Percentiles rank a stretch among this genome's conserved stretches.
Conservation (phyloP, 2,329 filamentous ascomycete species). For the Penicillium sp. region DNA sequence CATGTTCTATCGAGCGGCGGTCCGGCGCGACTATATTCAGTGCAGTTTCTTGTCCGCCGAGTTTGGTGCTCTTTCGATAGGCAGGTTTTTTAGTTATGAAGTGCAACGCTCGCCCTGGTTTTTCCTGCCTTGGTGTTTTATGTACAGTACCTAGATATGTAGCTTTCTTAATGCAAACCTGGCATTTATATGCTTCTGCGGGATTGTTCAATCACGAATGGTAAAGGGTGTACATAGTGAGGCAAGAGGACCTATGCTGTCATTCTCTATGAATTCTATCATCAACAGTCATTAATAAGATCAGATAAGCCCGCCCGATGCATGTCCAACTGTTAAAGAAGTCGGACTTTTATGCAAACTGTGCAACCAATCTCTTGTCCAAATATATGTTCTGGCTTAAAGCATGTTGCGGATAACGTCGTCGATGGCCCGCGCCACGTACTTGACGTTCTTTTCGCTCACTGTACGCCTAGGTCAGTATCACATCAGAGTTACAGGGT, state of each 20-base stretch:
- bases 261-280: slow-evolving; percentile 22
- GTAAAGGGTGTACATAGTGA: background rate
- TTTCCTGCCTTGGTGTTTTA: slow-evolving; percentile 13
- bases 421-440: slow-evolving; percentile 39
- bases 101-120: slow-evolving; percentile 6
- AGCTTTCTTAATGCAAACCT: slow-evolving; percentile 12
- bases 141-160: slow-evolving; percentile 17
- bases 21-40: slow-evolving; percentile 17
- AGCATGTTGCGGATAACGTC: slow-evolving; percentile 35
- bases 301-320: slow-evolving; percentile 11
- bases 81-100: slow-evolving; percentile 14
- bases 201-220: background rate
- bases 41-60: slow-evolving; percentile 14
- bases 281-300: slow-evolving; percentile 22
- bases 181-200: background rate
- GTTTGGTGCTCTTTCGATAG: slow-evolving; percentile 9
- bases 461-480: slow-evolving; percentile 23
- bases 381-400: slow-evolving; percentile 16
- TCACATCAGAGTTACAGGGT: background rate
- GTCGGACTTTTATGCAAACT: background rate
- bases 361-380: slow-evolving; percentile 1
- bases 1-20: background rate
- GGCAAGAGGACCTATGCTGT: background rate
- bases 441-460: slow-evolving; percentile 39
- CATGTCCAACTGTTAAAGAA: slow-evolving; percentile 5